A percentile compares a stretch with the other conserved stretches of the same genome.
phyloP scores from a whole-genome alignment of 2,329 filamentous ascomycete species.

The Apiospora marii region DNA sequence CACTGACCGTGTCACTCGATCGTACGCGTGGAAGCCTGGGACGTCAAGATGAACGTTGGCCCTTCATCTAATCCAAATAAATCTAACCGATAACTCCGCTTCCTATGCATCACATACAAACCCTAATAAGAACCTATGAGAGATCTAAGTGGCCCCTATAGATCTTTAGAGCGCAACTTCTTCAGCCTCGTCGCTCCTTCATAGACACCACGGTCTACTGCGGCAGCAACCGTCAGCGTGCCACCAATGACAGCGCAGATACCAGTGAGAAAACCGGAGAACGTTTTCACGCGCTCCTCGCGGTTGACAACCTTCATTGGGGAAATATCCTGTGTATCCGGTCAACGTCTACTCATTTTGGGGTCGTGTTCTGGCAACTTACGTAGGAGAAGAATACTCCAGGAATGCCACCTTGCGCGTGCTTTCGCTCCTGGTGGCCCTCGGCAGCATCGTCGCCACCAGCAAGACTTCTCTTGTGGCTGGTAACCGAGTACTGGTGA shows the following conservation, averaged over 20 bases:
- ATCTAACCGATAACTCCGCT: slow-evolving; percentile 37
- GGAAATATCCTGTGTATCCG: slow-evolving; percentile 78
- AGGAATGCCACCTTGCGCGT: slow-evolving; percentile 90
- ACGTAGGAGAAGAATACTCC: slow-evolving; percentile 99
- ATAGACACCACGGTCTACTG: slow-evolving; percentile 88
- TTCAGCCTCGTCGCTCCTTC: slow-evolving; percentile 85
- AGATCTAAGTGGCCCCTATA: slow-evolving; percentile 46
- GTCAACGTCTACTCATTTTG: slow-evolving; percentile 1
- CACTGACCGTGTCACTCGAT: not conserved
- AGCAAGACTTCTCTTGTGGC: slow-evolving; percentile 86
- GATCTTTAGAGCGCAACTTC: slow-evolving; percentile 78
- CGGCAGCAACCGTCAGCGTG: slow-evolving; percentile 93
- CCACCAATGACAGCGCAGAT: slow-evolving; percentile 95
- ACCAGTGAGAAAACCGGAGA: slow-evolving; percentile 90
- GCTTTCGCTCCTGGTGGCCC: slow-evolving; percentile 90
- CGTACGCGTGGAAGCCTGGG: not conserved
- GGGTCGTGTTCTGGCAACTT: slow-evolving; percentile 50
- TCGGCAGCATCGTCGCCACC: slow-evolving; percentile 87
- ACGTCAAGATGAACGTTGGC: not conserved
- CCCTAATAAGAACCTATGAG: slow-evolving; percentile 30
- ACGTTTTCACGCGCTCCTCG: slow-evolving; percentile 87
- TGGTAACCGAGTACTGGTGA: slow-evolving; percentile 97
- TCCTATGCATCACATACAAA: slow-evolving; percentile 33
- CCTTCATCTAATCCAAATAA: slow-evolving; percentile 29
- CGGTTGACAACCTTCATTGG: slow-evolving; percentile 99